Percentiles rank a stretch among this genome's conserved stretches.
phyloP scores from a whole-genome alignment of 1,284 basidiomycete species.

The Xerocomus nothofagi region DNA sequence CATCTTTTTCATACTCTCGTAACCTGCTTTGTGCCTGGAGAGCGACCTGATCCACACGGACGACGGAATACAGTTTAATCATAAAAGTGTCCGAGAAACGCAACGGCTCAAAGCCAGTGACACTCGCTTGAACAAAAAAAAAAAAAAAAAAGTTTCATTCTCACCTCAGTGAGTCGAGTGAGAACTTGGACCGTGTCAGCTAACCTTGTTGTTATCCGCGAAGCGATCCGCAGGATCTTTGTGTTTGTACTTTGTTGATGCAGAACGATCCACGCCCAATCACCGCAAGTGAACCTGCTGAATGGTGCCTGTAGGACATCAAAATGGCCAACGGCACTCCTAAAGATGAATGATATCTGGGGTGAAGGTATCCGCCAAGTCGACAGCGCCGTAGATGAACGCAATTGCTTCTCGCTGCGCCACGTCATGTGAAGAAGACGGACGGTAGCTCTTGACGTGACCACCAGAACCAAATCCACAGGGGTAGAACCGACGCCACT shows the following conservation, averaged over 20 bases:
- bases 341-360: conserved; percentile 5
- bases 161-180: conserved; percentile 6
- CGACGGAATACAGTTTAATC: conserved; percentile 7
- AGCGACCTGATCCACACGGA: conserved; percentile 29
- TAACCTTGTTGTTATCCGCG: conserved; percentile 14
- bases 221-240: neutral
- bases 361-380: conserved; percentile 17
- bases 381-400: conserved; percentile 3
- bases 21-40: conserved; percentile 7
- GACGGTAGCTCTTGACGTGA: conserved; percentile 9
- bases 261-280: conserved; percentile 13
- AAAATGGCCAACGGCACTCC: conserved; percentile 6
- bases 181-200: neutral
- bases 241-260: conserved; percentile 7
- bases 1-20: conserved; percentile 1
- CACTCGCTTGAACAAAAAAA: neutral
- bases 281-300: conserved; percentile 10
- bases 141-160: conserved; percentile 4
- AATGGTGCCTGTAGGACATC: neutral
- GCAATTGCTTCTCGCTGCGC: conserved; percentile 12
- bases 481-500: conserved; percentile 21
- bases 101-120: conserved; percentile 8
- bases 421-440: conserved; percentile 15
- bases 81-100: conserved; percentile 1
- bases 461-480: conserved; percentile 13